A percentile compares a stretch with the other conserved stretches of the same genome.
These are phyloP conservation scores for Schrenkiella parvula DNA, from an alignment of 345 rosid species.

Conservation along the genomic window DNA sequence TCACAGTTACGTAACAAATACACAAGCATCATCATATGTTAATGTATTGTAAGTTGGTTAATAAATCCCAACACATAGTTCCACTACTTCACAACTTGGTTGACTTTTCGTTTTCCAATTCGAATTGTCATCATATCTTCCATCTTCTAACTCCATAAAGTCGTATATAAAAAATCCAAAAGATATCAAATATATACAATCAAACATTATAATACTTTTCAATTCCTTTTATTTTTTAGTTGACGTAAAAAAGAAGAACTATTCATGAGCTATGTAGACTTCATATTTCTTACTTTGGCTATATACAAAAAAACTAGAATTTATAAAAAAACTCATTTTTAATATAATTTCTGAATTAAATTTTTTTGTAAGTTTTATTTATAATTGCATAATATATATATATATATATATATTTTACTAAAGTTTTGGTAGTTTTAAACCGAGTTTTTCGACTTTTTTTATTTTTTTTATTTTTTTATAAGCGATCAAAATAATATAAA, in stretches of 20 bases:
- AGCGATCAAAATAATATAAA: no score
- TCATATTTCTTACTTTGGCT: not conserved
- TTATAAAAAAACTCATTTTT: no score
- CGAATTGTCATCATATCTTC: slow-evolving; percentile 18
- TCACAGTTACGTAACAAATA: slow-evolving; percentile 23
- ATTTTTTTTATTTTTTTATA: no score
- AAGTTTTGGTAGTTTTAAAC: not conserved
- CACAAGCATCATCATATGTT: slow-evolving; percentile 18
- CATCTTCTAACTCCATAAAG: slow-evolving; percentile 11
- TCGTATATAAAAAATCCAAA: not conserved
- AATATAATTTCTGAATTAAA: no score
- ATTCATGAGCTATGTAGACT: not conserved
- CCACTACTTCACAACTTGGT: slow-evolving; percentile 25
- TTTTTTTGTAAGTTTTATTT: no score
- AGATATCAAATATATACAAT: not conserved
- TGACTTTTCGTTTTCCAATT: slow-evolving; percentile 13
- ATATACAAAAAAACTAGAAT: no score
- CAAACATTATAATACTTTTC: not conserved
- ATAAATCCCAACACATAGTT: slow-evolving; percentile 19
- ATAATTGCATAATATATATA: no score
- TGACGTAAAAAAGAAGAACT: no score
- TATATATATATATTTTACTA: no score
- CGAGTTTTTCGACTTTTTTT: not conserved
- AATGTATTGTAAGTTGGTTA: slow-evolving; percentile 27
- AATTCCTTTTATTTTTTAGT: not conserved